Base-by-base conservation (phyloP, 177 flowering plant genomes). In the Vitis hybrid region DNA sequence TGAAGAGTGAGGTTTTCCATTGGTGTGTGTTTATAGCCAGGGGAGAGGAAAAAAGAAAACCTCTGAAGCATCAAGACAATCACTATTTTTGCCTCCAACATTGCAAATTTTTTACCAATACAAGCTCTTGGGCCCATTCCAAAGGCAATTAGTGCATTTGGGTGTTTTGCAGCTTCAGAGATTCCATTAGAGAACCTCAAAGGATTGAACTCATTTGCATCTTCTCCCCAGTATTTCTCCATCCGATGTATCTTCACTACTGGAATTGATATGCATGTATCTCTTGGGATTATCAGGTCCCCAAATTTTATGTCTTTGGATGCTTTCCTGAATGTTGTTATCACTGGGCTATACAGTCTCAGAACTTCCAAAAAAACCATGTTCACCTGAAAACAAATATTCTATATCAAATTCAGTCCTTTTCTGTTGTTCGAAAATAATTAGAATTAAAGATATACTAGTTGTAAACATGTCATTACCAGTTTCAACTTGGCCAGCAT, bases 191-290 rank as follows among this genome's bases (percentile, higher is more conserved):
- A 51, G 67, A 83, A 83, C 11, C 86, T 60, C 12, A 62, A 3
- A 4, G 86, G 86, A 23, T 79, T 79, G 76, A 83, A 83, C 21
- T 83, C 78, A n/a, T 54, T 64, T 1, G 78, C 84, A 55, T 83
- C 86, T n/a, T 66, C 55, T 39, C 84, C 84, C 86, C 86, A 83
- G 17, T 64, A 11, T 7, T 49, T 39, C 50, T 68, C 65, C 49
- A 66, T 71, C 10, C 72, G 70, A 21, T 79, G 80, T 3, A 79
- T 55, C 55, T 62, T 70, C n/a, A 77, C 0, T 11, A 76, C 11
- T 0, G 77, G 82, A 13, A 83, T 55, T 15, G 62, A 51, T 17
- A 83, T 7, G 13, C 50, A 55, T 12, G 73, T 75, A 0, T 56
- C 79, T 2, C 70, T 56, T 13, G 80, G 80, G 54, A 83, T 75